A percentile compares a stretch with the other conserved stretches of the same genome.
Evolutionary conservation across 805 yeast genomes (phyloP).

Genomic region (Teunomyces stri): DNA sequence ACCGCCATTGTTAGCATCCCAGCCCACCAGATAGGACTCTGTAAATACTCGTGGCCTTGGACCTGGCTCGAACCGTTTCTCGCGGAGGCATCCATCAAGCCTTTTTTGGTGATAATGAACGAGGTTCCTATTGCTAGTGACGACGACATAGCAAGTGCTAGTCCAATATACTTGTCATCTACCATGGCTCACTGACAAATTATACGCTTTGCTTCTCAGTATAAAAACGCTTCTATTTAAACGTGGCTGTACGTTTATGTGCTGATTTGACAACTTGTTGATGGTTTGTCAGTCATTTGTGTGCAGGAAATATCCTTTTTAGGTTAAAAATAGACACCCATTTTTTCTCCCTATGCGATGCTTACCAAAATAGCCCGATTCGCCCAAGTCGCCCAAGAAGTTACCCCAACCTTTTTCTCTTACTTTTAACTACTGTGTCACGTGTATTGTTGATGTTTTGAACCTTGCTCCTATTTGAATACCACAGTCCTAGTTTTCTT

Average conservation of each 20-base stretch:
- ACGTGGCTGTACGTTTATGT: constrained; percentile 11
- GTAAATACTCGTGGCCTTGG: constrained; percentile 74
- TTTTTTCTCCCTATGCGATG: neutral
- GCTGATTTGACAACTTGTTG: constrained; percentile 27
- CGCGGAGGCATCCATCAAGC: constrained; percentile 67
- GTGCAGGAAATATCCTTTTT: neutral
- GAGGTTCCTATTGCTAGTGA: constrained; percentile 90
- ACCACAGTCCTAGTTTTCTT: neutral
- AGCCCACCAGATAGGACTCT: constrained; percentile 91
- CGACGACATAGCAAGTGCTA: constrained; percentile 81
- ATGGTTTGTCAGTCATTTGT: neutral
- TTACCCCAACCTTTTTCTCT: neutral
- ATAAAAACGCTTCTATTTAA: neutral
- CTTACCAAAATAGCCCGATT: neutral
- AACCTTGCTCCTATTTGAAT: no score
- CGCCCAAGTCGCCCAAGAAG: neutral
- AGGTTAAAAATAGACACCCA: constrained; percentile 3
- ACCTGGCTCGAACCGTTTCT: constrained; percentile 46
- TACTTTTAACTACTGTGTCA: no score
- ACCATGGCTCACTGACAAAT: constrained; percentile 26
- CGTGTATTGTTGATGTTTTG: neutral
- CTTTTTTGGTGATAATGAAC: constrained; percentile 85
- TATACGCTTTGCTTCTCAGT: no score
- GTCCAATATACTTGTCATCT: constrained; percentile 87
- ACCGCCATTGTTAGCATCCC: constrained; percentile 89